Conservation (phyloP, 2,329 filamentous ascomycete species). For the Diaporthe longicolla region DNA sequence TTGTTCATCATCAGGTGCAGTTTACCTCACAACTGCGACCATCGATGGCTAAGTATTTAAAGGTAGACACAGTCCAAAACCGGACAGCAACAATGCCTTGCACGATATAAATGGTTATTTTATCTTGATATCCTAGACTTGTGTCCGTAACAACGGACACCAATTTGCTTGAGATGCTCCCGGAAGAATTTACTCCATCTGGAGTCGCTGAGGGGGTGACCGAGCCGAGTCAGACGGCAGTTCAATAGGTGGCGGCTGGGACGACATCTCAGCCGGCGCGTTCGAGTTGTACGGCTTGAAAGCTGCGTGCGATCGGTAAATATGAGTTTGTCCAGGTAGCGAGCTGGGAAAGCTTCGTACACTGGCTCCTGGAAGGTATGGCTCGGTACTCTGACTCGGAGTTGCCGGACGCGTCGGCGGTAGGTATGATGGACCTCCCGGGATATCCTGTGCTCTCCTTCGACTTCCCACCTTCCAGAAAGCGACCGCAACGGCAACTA, state of each 20-base stretch:
- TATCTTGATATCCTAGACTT: background rate
- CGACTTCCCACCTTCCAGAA: background rate
- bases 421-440: background rate
- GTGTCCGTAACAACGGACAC: too few relatives aligned
- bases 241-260: background rate
- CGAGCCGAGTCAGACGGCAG: background rate
- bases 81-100: background rate
- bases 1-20: too few relatives aligned
- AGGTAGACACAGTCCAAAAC: background rate
- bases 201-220: background rate
- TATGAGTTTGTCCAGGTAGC: background rate
- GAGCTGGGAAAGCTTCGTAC: background rate
- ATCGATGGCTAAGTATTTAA: background rate
- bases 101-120: background rate
- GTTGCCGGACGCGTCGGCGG: background rate
- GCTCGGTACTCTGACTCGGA: background rate
- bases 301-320: background rate
- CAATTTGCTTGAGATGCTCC: background rate
- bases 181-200: background rate
- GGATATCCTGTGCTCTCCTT: background rate
- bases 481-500: background rate
- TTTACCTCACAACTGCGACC: background rate
- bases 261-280: background rate
- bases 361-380: background rate
- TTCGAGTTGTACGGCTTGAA: background rate